Conservation (phyloP, 108 stramenopile genomes). For the Pinguiococcus pyrenoidosus region DNA sequence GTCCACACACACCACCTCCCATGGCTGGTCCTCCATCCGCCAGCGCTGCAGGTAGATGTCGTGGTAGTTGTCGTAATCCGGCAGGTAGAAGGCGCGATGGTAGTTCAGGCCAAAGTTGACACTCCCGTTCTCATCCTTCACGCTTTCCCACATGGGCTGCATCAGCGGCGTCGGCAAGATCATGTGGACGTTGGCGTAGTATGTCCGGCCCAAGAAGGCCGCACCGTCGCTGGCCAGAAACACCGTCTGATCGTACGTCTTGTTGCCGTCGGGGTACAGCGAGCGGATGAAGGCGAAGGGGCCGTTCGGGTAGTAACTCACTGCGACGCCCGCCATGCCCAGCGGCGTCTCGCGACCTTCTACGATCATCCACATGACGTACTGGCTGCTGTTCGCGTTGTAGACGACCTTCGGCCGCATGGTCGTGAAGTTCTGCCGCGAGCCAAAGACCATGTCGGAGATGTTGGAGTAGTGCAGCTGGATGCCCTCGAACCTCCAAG, state of each 20-base stretch:
- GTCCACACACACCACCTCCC: constrained; percentile 55
- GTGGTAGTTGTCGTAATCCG: constrained; percentile 65
- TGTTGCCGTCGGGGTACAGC: constrained; percentile 70
- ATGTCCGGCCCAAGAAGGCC: constrained; percentile 52
- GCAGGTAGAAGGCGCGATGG: constrained; percentile 58
- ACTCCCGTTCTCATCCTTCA: constrained; percentile 41
- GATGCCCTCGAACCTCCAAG: constrained; percentile 63
- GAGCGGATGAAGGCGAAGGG: constrained; percentile 54
- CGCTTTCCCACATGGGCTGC: constrained; percentile 75
- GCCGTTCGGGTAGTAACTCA: constrained; percentile 48
- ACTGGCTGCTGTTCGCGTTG: constrained; percentile 40
- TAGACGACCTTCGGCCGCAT: constrained; percentile 54
- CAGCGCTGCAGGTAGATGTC: constrained; percentile 70
- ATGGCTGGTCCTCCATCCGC: constrained; percentile 56
- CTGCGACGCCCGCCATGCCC: constrained; percentile 57
- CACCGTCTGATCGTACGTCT: constrained; percentile 63
- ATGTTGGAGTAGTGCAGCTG: constrained; percentile 57
- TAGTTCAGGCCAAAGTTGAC: constrained; percentile 60
- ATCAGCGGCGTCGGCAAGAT: constrained; percentile 57
- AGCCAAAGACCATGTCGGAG: constrained; percentile 54
- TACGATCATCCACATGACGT: constrained; percentile 68
- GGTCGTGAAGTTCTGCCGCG: background rate
- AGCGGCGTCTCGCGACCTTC: constrained; percentile 40
- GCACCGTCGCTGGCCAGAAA: constrained; percentile 34
- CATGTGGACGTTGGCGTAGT: constrained; percentile 58